Percentiles rank a stretch among this genome's conserved stretches.
These are phyloP conservation scores for Ophiostoma triangulosporum DNA, from an alignment of 2,329 filamentous ascomycete species.

Conservation along the genomic window DNA sequence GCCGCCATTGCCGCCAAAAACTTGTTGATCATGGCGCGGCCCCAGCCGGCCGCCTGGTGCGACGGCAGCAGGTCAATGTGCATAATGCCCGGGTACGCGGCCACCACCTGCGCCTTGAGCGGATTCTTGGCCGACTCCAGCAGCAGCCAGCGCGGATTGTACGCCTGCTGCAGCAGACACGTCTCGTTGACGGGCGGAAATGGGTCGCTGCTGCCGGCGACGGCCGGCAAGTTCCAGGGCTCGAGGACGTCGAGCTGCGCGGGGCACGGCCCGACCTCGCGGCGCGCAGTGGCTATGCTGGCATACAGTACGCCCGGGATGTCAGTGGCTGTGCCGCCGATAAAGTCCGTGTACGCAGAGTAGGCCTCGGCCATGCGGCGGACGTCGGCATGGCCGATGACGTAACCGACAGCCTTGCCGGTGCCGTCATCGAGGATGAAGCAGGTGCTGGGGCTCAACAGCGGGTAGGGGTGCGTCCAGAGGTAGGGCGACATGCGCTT, in stretches of 20 bases:
- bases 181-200: conserved; percentile 17
- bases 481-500: conserved; percentile 31
- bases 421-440: conserved; percentile 35
- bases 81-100: conserved; percentile 29
- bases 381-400: conserved; percentile 32
- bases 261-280: conserved; percentile 17
- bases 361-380: conserved; percentile 26
- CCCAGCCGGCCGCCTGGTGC: conserved; percentile 32
- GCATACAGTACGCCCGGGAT: neutral
- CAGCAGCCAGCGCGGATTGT: conserved; percentile 27
- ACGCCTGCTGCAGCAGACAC: conserved; percentile 28
- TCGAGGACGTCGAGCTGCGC: conserved; percentile 19
- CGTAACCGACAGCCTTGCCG: conserved; percentile 34
- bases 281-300: conserved; percentile 8
- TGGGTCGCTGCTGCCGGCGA: conserved; percentile 8
- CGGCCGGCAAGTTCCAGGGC: conserved; percentile 17
- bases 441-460: conserved; percentile 30
- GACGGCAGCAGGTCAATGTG: conserved; percentile 33
- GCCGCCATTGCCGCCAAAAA: conserved; percentile 27
- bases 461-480: conserved; percentile 38
- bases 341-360: conserved; percentile 23
- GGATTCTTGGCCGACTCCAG: conserved; percentile 17
- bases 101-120: conserved; percentile 23
- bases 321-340: conserved; percentile 12
- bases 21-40: conserved; percentile 25